phyloP scores from a whole-genome alignment of 495 filamentous ascomycete genomes.

The Mytilinidion resinicola region DNA sequence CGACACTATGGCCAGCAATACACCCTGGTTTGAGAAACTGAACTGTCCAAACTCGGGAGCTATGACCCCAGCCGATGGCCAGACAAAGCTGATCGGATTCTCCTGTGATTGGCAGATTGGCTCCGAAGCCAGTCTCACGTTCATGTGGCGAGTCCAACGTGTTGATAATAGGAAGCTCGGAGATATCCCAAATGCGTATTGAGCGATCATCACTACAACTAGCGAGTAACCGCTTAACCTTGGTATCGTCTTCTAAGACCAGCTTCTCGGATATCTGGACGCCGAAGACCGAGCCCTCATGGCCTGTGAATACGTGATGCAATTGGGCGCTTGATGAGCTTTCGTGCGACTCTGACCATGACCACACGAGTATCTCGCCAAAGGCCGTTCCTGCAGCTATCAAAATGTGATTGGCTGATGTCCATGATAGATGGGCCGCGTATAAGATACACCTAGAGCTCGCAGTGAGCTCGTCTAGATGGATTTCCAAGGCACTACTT shows the following conservation, averaged over 20 bases:
- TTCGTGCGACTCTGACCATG: constrained; percentile 38
- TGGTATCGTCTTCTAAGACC: constrained; percentile 29
- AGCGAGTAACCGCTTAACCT: constrained; percentile 56
- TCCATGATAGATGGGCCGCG: constrained; percentile 64
- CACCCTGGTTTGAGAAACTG: constrained; percentile 46
- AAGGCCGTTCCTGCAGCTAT: constrained; percentile 87
- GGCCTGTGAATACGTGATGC: constrained; percentile 72
- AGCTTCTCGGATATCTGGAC: constrained; percentile 67
- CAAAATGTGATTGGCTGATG: constrained; percentile 54
- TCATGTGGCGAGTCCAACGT: constrained; percentile 17
- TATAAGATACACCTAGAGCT: constrained; percentile 84
- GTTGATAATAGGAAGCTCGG: constrained; percentile 38
- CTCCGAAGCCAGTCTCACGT: constrained; percentile 39
- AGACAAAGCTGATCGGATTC: constrained; percentile 42
- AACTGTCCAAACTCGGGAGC: constrained; percentile 84
- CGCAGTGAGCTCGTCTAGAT: constrained; percentile 45
- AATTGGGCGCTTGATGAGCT: constrained; percentile 27
- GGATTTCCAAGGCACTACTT: constrained; percentile 19
- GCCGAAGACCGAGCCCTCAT: constrained; percentile 91
- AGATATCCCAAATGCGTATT: constrained; percentile 82
- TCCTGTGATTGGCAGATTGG: constrained; percentile 1
- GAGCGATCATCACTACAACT: constrained; percentile 96
- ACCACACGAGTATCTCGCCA: constrained; percentile 90
- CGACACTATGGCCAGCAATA: constrained; percentile 24
- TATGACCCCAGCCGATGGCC: constrained; percentile 73